These are phyloP conservation scores for Meyerozyma carpophila DNA, from an alignment of 1,139 yeast genomes.

Conservation along the genomic window DNA sequence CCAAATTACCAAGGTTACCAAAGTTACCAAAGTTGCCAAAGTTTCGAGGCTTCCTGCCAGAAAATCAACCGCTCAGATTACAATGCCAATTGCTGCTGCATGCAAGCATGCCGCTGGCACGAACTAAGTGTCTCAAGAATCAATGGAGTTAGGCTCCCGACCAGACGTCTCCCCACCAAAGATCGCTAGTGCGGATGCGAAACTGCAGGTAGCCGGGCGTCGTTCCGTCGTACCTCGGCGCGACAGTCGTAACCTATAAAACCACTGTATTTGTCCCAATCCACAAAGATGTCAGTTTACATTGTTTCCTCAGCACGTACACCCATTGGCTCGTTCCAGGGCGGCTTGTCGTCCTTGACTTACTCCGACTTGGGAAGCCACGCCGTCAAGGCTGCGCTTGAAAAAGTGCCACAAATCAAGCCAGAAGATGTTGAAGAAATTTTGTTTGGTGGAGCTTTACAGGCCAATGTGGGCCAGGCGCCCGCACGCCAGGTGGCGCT, in stretches of 20 bases:
- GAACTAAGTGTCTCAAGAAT: too few species aligned
- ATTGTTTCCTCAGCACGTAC: constrained; percentile 91
- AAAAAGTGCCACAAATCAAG: constrained; percentile 74
- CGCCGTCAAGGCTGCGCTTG: constrained; percentile 86
- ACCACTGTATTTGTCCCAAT: neutral
- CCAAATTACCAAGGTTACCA: too few species aligned
- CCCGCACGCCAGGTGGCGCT: constrained; percentile 98
- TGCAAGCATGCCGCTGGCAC: too few species aligned
- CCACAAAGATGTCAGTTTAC: constrained; percentile 48
- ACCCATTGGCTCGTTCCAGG: constrained; percentile 66
- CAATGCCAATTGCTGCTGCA: too few species aligned
- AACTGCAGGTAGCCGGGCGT: neutral
- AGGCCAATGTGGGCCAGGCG: constrained; percentile 94
- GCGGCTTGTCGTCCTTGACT: constrained; percentile 64
- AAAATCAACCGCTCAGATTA: too few species aligned
- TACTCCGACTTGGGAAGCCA: constrained; percentile 87
- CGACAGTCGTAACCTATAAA: neutral
- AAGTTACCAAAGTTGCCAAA: too few species aligned
- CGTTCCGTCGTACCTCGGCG: neutral
- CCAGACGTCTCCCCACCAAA: too few species aligned
- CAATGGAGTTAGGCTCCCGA: too few species aligned
- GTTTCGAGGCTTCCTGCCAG: too few species aligned
- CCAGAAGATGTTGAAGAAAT: constrained; percentile 83
- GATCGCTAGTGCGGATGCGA: too few species aligned
- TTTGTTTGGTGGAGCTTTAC: constrained; percentile 86